phyloP scores from a whole-genome alignment of 192 early-diverging fungal species.

The Irineochytrium annulatum region DNA sequence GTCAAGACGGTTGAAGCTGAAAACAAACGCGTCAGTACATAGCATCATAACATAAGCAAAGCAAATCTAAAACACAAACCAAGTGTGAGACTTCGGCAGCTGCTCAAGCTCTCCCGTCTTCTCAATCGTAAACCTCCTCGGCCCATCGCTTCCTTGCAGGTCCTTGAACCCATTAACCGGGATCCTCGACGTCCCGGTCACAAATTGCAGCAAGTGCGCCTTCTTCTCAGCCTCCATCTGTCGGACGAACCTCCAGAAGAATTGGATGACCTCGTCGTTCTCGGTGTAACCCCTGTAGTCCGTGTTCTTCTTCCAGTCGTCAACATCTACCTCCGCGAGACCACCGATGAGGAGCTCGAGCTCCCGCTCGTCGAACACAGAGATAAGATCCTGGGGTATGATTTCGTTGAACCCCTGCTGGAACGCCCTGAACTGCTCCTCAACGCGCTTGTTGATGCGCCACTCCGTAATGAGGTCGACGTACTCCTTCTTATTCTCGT shows the following conservation, averaged over 20 bases:
- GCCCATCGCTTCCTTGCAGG: slow-evolving; percentile 94
- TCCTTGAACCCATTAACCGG: slow-evolving; percentile 99
- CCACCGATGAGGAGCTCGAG: slow-evolving; percentile 97
- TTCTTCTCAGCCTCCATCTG: slow-evolving; percentile 92
- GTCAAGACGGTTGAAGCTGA: slow-evolving; percentile 97
- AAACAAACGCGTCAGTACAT: slow-evolving; percentile 41
- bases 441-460: slow-evolving; percentile 82
- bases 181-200: slow-evolving; percentile 95
- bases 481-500: slow-evolving; percentile 96
- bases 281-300: slow-evolving; percentile 98
- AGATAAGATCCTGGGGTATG: slow-evolving; percentile 90
- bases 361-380: slow-evolving; percentile 97
- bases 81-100: slow-evolving; percentile 93
- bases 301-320: slow-evolving; percentile 99
- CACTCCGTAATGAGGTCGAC: slow-evolving; percentile 86
- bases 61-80: slow-evolving; percentile 48
- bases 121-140: slow-evolving; percentile 92
- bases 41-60: neutral
- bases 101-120: slow-evolving; percentile 80
- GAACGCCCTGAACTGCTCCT: slow-evolving; percentile 97
- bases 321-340: slow-evolving; percentile 92
- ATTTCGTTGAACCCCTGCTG: slow-evolving; percentile 91
- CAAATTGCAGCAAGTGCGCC: slow-evolving; percentile 91
- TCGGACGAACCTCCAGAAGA: slow-evolving; percentile 93
- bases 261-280: slow-evolving; percentile 88